Conservation (phyloP, 495 filamentous ascomycete species). For the Amniculicola lignicola region DNA sequence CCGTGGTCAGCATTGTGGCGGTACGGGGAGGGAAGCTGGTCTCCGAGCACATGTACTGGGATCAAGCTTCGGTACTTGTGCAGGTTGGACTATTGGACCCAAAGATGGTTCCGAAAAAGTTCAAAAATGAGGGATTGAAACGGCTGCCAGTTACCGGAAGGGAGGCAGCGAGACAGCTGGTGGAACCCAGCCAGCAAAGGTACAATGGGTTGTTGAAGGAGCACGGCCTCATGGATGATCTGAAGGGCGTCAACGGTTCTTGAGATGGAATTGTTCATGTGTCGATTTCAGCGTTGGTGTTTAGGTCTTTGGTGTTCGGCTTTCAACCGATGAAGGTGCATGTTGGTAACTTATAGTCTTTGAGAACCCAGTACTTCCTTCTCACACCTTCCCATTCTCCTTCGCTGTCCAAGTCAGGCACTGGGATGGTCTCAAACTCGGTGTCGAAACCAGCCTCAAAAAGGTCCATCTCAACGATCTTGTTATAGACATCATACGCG, state of each 20-base stretch:
- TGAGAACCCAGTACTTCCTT: conserved; percentile 82
- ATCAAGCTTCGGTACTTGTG: conserved; percentile 41
- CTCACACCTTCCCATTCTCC: conserved; percentile 83
- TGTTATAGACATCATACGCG: conserved; percentile 93
- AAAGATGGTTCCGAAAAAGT: conserved; percentile 37
- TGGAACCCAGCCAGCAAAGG: conserved; percentile 24
- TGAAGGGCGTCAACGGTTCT: conserved; percentile 13
- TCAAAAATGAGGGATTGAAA: conserved; percentile 36
- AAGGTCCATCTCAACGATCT: conserved; percentile 88
- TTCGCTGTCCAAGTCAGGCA: conserved; percentile 56
- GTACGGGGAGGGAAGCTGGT: conserved; percentile 40
- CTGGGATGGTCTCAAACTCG: conserved; percentile 73
- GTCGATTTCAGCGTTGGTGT: conserved; percentile 11
- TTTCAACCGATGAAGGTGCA: conserved; percentile 43
- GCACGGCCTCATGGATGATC: conserved; percentile 17
- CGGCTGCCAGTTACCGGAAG: conserved; percentile 36
- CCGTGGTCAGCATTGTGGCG: conserved; percentile 39
- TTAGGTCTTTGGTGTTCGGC: conserved; percentile 1
- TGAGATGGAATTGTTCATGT: not conserved
- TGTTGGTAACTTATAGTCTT: conserved; percentile 67
- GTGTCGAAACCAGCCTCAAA: conserved; percentile 88
- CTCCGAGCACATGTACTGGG: conserved; percentile 45
- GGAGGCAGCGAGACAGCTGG: conserved; percentile 37
- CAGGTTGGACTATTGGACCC: conserved; percentile 43
- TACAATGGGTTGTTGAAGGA: conserved; percentile 25